Evolutionary conservation across 192 early-diverging fungal genomes (phyloP), one percentile per base, ranked within the genome.

Genomic region (Backusella morwellensis): DNA sequence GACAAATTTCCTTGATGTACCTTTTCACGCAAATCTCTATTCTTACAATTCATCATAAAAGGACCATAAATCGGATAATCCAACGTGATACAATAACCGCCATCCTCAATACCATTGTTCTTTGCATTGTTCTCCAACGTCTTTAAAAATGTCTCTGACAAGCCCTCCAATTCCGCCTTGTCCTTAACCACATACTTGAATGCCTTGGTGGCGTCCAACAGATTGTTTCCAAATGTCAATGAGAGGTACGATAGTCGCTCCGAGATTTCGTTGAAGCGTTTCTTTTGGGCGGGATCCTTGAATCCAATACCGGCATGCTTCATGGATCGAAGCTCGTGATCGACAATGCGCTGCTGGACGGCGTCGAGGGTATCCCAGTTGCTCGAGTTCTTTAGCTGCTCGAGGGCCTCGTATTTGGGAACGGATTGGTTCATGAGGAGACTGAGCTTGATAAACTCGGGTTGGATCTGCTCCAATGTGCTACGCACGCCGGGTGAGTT

Each of bases 11-110:
- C 14, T 66, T 44, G 19, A 19, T 66, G 6, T 74, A 87, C 85
- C n/a, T 81, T 73, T 74, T 88, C 85, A 59, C 89, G 83, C 1
- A 90, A 83, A 8, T 72, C 70, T 29, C 89, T 77, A 76, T 89
- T 89, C 19, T 77, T 81, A 75, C 86, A 87, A 77, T 83, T 86
- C 86, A 85, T 88, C 83, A 90, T 85, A 32, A 90, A 88, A 1
- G 89, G 87, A 3, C 81, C 82, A 66, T 81, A 81, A 6, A 85
- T 84, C 4, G 89, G 87, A 19, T 72, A 75, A 74, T 90, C 89
- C 54, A 90, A 56, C 3, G 89, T 90, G 23, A 89, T 81, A 35
- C 83, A 84, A 77, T 85, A 90, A 11, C 85, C 84, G 15, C 86
- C 84, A 1, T 78, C 77, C 41, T 73, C 77, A 34, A 86, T 69